phyloP scores from a whole-genome alignment of 2,329 filamentous ascomycete species.

The Teratosphaeriaceae sp. region DNA sequence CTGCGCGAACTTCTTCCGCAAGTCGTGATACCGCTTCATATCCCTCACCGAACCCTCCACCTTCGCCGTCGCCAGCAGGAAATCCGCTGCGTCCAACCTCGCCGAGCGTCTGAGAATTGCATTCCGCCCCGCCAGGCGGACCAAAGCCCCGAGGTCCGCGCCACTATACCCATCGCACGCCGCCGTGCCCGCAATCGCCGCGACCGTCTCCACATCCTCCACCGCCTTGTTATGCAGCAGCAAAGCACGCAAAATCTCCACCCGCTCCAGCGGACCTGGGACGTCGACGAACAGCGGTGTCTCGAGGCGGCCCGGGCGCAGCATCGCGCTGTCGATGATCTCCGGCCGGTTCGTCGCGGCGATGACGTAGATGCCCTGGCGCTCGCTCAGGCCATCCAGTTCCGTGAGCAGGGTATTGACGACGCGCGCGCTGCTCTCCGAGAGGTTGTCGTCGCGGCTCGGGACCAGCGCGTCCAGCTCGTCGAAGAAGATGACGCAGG shows the following conservation, averaged over 20 bases:
- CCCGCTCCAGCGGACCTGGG: constrained; percentile 69
- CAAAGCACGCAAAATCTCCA: constrained; percentile 73
- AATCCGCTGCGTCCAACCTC: constrained; percentile 43
- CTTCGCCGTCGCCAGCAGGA: constrained; percentile 35
- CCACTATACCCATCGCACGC: constrained; percentile 73
- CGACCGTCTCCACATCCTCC: constrained; percentile 42
- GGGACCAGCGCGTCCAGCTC: constrained; percentile 92
- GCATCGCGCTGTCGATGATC: constrained; percentile 93
- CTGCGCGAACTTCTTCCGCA: constrained; percentile 36
- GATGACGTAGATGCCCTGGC: constrained; percentile 86
- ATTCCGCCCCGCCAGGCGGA: constrained; percentile 53
- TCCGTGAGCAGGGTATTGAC: constrained; percentile 95
- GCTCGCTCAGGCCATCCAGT: constrained; percentile 70
- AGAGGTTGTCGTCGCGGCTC: constrained; percentile 66
- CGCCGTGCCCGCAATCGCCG: constrained; percentile 57
- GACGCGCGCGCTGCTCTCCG: constrained; percentile 78
- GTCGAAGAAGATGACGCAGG: constrained; percentile 97
- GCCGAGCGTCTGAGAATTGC: constrained; percentile 44
- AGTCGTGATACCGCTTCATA: constrained; percentile 49
- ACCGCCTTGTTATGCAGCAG: constrained; percentile 43
- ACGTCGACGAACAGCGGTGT: constrained; percentile 86
- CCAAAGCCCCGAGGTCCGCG: constrained; percentile 54
- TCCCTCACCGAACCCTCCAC: constrained; percentile 51
- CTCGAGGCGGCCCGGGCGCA: constrained; percentile 82
- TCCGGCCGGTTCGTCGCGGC: constrained; percentile 93